A percentile compares a stretch with the other conserved stretches of the same genome.
phyloP scores from a whole-genome alignment of 768 basidiomycete species.

The Paxillus rubicundulus region DNA sequence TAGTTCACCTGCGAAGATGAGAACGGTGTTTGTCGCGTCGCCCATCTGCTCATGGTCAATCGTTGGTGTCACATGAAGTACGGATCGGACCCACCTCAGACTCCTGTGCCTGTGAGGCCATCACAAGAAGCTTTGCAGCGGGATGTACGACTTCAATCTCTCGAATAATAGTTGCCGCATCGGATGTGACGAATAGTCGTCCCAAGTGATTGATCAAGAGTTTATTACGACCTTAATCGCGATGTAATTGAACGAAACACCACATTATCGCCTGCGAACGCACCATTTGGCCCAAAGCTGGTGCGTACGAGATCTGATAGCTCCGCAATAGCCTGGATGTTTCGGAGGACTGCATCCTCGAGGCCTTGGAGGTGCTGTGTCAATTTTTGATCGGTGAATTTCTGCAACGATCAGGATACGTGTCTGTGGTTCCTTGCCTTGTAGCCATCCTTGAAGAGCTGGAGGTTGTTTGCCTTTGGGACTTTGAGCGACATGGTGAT shows the following conservation, averaged over 20 bases:
- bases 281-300: conserved; percentile 95
- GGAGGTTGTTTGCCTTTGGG: conserved; percentile 81
- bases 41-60: conserved; percentile 67
- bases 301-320: conserved; percentile 93
- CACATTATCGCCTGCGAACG: conserved; percentile 26
- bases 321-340: conserved; percentile 95
- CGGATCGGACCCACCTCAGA: conserved; percentile 60
- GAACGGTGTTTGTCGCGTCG: conserved; percentile 91
- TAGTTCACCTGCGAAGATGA: conserved; percentile 94
- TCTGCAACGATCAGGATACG: conserved; percentile 3
- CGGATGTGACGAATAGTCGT: conserved; percentile 93
- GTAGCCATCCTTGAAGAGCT: conserved; percentile 97
- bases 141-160: conserved; percentile 99
- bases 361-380: conserved; percentile 77
- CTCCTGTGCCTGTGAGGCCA: conserved; percentile 97
- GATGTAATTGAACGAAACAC: conserved; percentile 1
- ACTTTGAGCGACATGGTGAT: conserved; percentile 86
- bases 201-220: conserved; percentile 97
- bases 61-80: not conserved
- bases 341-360: conserved; percentile 95
- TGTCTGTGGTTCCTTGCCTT: conserved; percentile 52
- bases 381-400: conserved; percentile 3
- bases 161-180: conserved; percentile 97
- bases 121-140: conserved; percentile 97
- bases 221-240: conserved; percentile 81